Evolutionary conservation across 2,329 filamentous ascomycete genomes (phyloP), one percentile per base, ranked within the genome.

Genomic region (Fusarium pseudonygamai): DNA sequence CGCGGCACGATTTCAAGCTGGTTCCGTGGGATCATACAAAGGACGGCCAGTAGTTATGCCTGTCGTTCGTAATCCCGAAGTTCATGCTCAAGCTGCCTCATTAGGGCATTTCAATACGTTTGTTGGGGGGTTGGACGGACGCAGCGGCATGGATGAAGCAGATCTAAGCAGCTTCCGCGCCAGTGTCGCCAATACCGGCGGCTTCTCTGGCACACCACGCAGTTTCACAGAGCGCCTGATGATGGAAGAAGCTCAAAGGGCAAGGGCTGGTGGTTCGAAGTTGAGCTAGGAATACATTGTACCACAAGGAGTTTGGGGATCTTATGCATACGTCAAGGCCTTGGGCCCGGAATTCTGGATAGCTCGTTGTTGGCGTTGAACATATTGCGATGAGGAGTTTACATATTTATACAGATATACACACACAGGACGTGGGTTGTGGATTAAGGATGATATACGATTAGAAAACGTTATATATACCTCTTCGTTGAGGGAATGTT

Each of bases 1-100:
- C 7, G 74, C 74, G 9, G 74, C 82, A 53, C 82, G 80, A 50
- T 82, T 82, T 59, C 78, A 82, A 47, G 78, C 82, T 28, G 83
- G 83, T 24, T 86, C 85, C 12, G 78, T 87, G 20, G 87, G 87
- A 6, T 89, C 87, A n/a, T 89, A 88, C 73, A 87, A 85, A 74
- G 87, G 87, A 47, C 83, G 83, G 26, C 83, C 87, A 20, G 85
- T 90, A 53, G 82, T 84, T 40, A 87, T 89, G 81, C 84, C 86
- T 5, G 82, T 89, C 20, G 84, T 90, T 50, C 84, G 83, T 53
- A 83, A 87, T 55, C 83, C 85, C 14, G 83, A 86, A 28, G 60
- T 89, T 3, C 84, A 87, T 64, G 85, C 84, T 30, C 82, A 83
- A 72, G 87, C 87, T 6, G 84, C 83, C 16, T 84, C 84, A 16